Evolutionary conservation across 306 rosid genomes (phyloP), one percentile per base, ranked within the genome.

Genomic region (Glycine soja): DNA sequence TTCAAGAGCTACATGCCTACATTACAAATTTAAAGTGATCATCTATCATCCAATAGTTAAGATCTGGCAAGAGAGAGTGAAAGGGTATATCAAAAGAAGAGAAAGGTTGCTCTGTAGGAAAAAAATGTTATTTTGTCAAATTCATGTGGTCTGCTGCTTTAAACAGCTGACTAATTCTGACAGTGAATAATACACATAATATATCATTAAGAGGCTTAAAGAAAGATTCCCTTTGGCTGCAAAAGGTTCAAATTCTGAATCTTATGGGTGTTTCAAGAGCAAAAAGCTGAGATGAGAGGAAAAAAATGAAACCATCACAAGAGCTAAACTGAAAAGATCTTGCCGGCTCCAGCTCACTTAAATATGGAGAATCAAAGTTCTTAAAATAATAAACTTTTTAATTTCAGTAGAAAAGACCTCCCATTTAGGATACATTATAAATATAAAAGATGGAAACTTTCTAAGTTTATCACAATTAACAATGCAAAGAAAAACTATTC

Each of bases 181-280:
- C 47, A 71, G 30, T 71, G 76, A 51, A 50, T 70, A 70, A 48
- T 30, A 46, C 51, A 14, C 59, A 30, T 50, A 50, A 14, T 19
- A 70, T 47, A 70, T 47, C 42, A 19, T 51, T 32, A 50, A 51
- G 12, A 74, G 54, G 78, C 67, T 57, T 56, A 12, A 74, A 40
- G 68, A 74, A 74, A 58, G 18, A 74, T 19, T 58, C 18, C 54
- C 15, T 57, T 74, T 42, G 56, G 43, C 69, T 42, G 56, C 30
- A 58, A 58, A 56, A 19, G 57, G 69, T 74, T 43, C 43, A 58
- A 74, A 19, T 42, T 43, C 79, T 57, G 69, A 74, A 40, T 38
- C 18, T 40, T 40, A 9, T 5, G 6, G 11, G 19, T 54, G 52
- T 15, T 42, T 38, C 36, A 68, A 18, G 52, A 67, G 53, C 72